Conservation (phyloP, 2,329 filamentous ascomycete species). For the Scedosporium apiospermum region DNA sequence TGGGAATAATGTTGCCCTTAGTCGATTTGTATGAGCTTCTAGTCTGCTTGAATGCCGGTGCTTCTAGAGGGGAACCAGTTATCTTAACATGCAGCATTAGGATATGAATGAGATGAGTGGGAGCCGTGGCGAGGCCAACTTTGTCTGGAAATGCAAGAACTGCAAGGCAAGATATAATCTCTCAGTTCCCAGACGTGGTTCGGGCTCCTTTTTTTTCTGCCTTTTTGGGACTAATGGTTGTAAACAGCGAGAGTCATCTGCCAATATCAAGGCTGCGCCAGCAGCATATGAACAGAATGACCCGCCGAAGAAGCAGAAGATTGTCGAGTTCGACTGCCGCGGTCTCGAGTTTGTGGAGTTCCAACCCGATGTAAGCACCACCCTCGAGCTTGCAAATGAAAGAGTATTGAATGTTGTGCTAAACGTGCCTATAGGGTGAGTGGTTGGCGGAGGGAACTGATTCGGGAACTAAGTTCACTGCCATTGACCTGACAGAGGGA, state of each 20-base stretch:
- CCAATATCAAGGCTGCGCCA: conserved; percentile 69
- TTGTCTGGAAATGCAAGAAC: conserved; percentile 99
- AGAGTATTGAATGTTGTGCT: neutral
- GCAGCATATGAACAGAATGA: conserved; percentile 61
- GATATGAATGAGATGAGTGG: conserved; percentile 86
- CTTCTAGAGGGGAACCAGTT: neutral
- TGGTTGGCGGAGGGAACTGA: conserved; percentile 81
- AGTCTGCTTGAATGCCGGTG: too few relatives aligned
- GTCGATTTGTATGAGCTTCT: conserved; percentile 62
- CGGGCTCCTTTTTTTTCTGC: neutral
- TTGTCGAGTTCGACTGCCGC: conserved; percentile 88
- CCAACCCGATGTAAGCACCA: conserved; percentile 60
- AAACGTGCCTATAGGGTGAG: conserved; percentile 52
- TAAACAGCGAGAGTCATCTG: conserved; percentile 68
- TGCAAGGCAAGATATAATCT: conserved; percentile 62
- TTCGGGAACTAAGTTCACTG: conserved; percentile 70
- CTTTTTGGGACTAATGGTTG: neutral
- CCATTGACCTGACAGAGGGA: conserved; percentile 74
- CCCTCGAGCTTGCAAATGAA: conserved; percentile 6
- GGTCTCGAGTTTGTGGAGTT: conserved; percentile 90
- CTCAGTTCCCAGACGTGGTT: neutral
- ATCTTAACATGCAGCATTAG: conserved; percentile 30
- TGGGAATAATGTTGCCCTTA: conserved; percentile 76
- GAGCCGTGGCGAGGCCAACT: conserved; percentile 92
- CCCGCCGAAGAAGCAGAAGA: conserved; percentile 64